Conservation (phyloP, 306 rosid species). For the Lithocarpus polystachyus region DNA sequence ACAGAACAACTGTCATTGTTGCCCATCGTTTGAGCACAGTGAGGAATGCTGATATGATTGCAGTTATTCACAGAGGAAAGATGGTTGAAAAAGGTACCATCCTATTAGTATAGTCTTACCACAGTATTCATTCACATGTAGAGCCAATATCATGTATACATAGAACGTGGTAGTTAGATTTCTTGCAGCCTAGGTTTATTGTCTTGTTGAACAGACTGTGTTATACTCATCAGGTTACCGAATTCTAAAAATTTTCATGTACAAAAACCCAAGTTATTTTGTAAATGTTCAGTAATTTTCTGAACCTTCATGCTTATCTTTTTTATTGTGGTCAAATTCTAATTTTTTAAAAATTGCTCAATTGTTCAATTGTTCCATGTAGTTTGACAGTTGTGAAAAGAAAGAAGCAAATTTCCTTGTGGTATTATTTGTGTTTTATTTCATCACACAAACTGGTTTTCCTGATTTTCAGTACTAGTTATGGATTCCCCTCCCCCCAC, state of each 20-base stretch:
- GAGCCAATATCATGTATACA: background rate
- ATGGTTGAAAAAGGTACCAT: slow-evolving; percentile 82
- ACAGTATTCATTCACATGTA: background rate
- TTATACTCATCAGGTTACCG: too few species aligned
- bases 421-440: too few species aligned
- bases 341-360: background rate
- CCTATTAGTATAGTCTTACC: background rate
- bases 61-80: slow-evolving; percentile 89
- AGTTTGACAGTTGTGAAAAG: background rate
- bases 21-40: slow-evolving; percentile 96
- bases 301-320: background rate
- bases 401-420: too few species aligned
- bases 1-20: slow-evolving; percentile 80
- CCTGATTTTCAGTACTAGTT: too few species aligned
- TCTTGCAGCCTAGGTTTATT: background rate
- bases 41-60: slow-evolving; percentile 78
- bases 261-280: background rate
- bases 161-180: background rate
- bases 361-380: background rate
- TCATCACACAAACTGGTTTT: too few species aligned
- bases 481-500: background rate
- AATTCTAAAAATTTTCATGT: background rate
- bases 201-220: background rate
- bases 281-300: background rate
- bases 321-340: background rate